Evolutionary conservation across 116 monocot genomes (phyloP), one percentile per base, ranked within the genome.

Genomic region (Thalassia testudinum): DNA sequence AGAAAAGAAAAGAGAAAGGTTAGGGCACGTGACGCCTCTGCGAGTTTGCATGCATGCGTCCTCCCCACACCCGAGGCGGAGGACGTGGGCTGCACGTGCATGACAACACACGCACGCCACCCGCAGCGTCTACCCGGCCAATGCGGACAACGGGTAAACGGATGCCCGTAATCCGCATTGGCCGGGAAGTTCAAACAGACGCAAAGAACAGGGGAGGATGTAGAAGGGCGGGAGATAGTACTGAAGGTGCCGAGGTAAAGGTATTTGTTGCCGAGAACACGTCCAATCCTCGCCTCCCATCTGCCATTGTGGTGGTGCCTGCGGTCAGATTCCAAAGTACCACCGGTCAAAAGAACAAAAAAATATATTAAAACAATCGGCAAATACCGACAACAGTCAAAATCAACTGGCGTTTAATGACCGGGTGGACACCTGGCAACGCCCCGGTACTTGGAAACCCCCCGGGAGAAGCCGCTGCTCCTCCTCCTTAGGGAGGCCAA

Each of bases 201-300:
- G 10, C 0, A 17, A 37, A 25, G 17, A 20, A 25, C 0, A 30
- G 45, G 30, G 26, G 15, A 25, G 15, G 15, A 18, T 12, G 11
- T 10, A 28, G 18, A 50, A 57, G 29, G 12, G n/a, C 13, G 42
- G 12, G 52, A n/a, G n/a, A 42, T 7, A 45, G 17, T 83, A 87
- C 92, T 62, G 63, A 72, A 92, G 6, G 83, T 92, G 62, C 87
- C 92, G 70, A 92, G 61, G 57, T 87, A 92, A 44, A 86, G 66
- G 49, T 92, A 92, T 49, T 92, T 92, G 78, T 78, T 86, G 50
- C 83, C 80, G 0, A 42, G 60, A 8, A 87, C 80, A 24, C 75
- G 67, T 3, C 92, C 83, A 27, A 92, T 86, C 60, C 92, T 74
- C 16, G 92, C 92, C 58, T 92, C 92, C 92, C 92, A 92, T 23